phyloP scores from a whole-genome alignment of 768 basidiomycete species.

The Suillus tomentosus region DNA sequence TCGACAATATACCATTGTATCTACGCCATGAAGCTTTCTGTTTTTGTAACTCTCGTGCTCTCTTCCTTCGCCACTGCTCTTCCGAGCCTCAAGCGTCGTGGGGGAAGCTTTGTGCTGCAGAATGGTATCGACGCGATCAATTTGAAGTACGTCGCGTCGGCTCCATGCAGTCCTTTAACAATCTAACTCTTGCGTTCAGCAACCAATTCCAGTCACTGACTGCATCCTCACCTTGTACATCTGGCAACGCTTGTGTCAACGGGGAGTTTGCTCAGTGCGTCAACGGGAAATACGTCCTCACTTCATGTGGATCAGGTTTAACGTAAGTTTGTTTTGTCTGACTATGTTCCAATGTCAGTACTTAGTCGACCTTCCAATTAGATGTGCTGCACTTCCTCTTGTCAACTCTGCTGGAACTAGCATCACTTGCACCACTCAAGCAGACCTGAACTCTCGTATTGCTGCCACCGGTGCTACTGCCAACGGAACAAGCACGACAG shows the following conservation, averaged over 20 bases:
- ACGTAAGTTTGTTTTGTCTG: slow-evolving; percentile 16
- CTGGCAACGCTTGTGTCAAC: slow-evolving; percentile 50
- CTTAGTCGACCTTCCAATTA: slow-evolving; percentile 9
- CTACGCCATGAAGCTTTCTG: slow-evolving; percentile 40
- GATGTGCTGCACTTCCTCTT: slow-evolving; percentile 48
- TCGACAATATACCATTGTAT: slow-evolving; percentile 2
- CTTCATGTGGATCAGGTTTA: slow-evolving; percentile 22
- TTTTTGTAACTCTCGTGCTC: slow-evolving; percentile 36
- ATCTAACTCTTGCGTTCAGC: slow-evolving; percentile 18
- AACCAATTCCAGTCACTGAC: slow-evolving; percentile 23
- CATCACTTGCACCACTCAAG: slow-evolving; percentile 52
- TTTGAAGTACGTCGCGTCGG: slow-evolving; percentile 36
- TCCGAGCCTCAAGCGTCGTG: slow-evolving; percentile 36
- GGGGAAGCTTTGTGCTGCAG: slow-evolving; percentile 31
- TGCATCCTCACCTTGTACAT: slow-evolving; percentile 37
- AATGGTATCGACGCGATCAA: slow-evolving; percentile 46
- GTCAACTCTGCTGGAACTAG: slow-evolving; percentile 50
- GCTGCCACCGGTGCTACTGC: slow-evolving; percentile 35
- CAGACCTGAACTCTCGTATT: slow-evolving; percentile 50
- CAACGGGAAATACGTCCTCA: slow-evolving; percentile 39
- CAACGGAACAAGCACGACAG: slow-evolving; percentile 21
- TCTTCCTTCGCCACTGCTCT: slow-evolving; percentile 35
- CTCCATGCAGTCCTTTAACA: neutral
- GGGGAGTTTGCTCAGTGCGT: slow-evolving; percentile 59
- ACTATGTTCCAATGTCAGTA: neutral